Percentiles rank a stretch among this genome's conserved stretches.
These are phyloP conservation scores for Conticribra weissflogii DNA, from an alignment of 108 stramenopile genomes.

Conservation along the genomic window DNA sequence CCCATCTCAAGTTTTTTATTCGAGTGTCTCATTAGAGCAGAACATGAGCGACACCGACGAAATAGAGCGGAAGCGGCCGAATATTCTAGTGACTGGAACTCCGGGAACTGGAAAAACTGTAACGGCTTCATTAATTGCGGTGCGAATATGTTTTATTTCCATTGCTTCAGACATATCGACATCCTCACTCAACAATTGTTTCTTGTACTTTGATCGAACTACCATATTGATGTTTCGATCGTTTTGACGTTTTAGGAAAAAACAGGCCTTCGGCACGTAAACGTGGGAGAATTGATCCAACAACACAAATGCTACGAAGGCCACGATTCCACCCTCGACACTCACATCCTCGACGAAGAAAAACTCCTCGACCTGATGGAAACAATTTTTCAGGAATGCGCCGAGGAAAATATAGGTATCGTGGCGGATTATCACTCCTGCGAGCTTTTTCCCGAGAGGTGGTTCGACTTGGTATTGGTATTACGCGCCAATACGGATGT, in stretches of 20 bases:
- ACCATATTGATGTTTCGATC: too few species aligned
- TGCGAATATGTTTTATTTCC: not conserved
- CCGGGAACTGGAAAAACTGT: conserved; percentile 92
- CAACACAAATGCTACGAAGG: conserved; percentile 84
- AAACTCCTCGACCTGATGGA: conserved; percentile 89
- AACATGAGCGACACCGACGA: conserved; percentile 15
- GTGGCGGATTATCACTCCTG: conserved; percentile 93
- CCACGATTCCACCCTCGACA: conserved; percentile 87
- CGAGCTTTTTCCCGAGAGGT: conserved; percentile 95
- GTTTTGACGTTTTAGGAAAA: conserved; percentile 27
- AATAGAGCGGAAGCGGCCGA: conserved; percentile 57
- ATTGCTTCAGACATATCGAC: too few species aligned
- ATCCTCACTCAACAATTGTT: too few species aligned
- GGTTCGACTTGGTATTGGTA: conserved; percentile 95
- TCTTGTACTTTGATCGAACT: too few species aligned
- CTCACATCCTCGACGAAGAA: conserved; percentile 91
- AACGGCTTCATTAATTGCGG: conserved; percentile 67
- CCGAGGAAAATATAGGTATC: conserved; percentile 66
- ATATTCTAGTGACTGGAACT: conserved; percentile 93
- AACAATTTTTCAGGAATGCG: conserved; percentile 68
- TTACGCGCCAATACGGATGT: conserved; percentile 83
- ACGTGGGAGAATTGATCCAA: conserved; percentile 81
- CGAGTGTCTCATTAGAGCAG: not conserved
- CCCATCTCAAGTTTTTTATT: too few species aligned
- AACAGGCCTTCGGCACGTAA: conserved; percentile 69